These are phyloP conservation scores for Pseudogymnoascus sp. DNA, from an alignment of 2,329 filamentous ascomycete species.

Conservation along the genomic window DNA sequence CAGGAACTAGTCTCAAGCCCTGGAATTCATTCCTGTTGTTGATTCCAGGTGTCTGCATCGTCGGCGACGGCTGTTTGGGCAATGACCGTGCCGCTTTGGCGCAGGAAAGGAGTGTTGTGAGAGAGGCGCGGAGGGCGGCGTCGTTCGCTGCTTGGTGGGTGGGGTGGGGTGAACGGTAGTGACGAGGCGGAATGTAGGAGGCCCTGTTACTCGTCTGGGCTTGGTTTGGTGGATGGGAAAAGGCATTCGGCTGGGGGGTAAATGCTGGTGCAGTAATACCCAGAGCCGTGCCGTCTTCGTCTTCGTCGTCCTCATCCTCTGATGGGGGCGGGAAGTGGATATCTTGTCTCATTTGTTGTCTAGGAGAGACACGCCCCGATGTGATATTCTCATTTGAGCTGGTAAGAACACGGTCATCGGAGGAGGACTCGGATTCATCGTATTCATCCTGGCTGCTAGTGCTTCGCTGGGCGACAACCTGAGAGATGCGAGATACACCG, in stretches of 20 bases:
- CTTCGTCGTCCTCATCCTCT: slow-evolving; percentile 45
- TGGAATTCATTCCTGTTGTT: slow-evolving; percentile 39
- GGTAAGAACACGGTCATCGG: slow-evolving; percentile 61
- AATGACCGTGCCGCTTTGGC: slow-evolving; percentile 81
- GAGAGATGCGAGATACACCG: slow-evolving; percentile 31
- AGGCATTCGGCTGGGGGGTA: slow-evolving; percentile 84
- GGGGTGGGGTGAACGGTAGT: slow-evolving; percentile 29
- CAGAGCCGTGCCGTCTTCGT: slow-evolving; percentile 77
- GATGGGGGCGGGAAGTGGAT: slow-evolving; percentile 22
- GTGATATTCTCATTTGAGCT: slow-evolving; percentile 50
- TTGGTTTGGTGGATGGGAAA: slow-evolving; percentile 68
- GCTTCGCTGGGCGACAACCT: slow-evolving; percentile 35
- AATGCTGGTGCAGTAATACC: slow-evolving; percentile 52
- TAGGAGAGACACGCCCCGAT: slow-evolving; percentile 23
- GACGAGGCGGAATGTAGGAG: slow-evolving; percentile 31
- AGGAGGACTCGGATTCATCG: slow-evolving; percentile 86
- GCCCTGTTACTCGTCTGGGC: slow-evolving; percentile 26
- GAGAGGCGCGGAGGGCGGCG: slow-evolving; percentile 79
- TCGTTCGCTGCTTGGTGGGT: slow-evolving; percentile 81
- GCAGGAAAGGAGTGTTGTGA: slow-evolving; percentile 94
- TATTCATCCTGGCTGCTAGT: slow-evolving; percentile 88
- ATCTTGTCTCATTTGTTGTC: slow-evolving; percentile 22
- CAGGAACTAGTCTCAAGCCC: slow-evolving; percentile 51
- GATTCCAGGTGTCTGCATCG: slow-evolving; percentile 8
- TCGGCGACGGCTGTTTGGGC: slow-evolving; percentile 46